Evolutionary conservation across 2,329 filamentous ascomycete genomes (phyloP), one percentile per base, ranked within the genome.

Genomic region (Xylaria sp.): DNA sequence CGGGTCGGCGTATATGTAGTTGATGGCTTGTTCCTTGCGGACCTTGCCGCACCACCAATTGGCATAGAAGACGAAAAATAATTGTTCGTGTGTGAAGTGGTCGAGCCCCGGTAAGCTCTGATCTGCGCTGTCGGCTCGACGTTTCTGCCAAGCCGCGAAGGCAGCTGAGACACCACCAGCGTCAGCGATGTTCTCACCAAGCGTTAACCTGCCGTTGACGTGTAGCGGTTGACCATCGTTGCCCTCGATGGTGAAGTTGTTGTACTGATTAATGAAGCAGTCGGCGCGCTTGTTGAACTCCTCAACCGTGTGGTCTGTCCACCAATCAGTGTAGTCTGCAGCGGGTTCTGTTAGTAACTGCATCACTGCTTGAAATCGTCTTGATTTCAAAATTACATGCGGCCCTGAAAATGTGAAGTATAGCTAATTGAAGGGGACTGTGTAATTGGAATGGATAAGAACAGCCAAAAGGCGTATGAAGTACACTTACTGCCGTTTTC

Each of bases 11-110:
- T 89, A 88, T 59, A 92, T 86, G 1, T 84, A 80, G 63, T 84
- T 82, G 41, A 90, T 84, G 5, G 87, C 86, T 6, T 85, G 82
- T 73, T 89, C 88, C 69, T 87, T 86, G 7, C 87, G 85, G 2
- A 81, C 85, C 82, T 91, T 91, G 44, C 87, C 85, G 76, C 91
- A 93, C 89, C 89, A 92, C 80, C 84, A 87, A 65, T 86, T 89
- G 8, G 81, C 84, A 74, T 89, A 90, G 34, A 85, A 86, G 51
- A 91, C 83, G 72, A 90, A 90, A 82, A 91, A 91, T 3, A 90
- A 78, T 73, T 90, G 88, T 56, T 90, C 88, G 73, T 90, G 88
- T 3, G 83, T 86, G 72, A 90, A 90, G 63, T 83, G 76, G 37
- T 86, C 83, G 9, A 91, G 76, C 1, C 89, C 89, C 0, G 87